phyloP scores from a whole-genome alignment of 106 monocot genomes.

The Agapanthus africanus region DNA sequence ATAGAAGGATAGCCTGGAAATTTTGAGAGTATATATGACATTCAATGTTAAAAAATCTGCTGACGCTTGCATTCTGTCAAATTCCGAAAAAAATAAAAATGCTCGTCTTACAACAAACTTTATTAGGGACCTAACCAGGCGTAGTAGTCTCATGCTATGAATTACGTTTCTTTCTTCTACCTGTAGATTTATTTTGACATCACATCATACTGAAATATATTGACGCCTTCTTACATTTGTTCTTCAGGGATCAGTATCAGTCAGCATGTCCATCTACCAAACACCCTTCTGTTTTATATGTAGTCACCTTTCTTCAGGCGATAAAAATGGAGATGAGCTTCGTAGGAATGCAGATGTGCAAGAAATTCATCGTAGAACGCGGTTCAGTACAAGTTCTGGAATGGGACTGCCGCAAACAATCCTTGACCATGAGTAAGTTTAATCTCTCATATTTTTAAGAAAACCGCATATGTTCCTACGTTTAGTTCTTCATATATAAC shows the following conservation, averaged over 20 bases:
- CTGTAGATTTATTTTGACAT: too few relatives aligned
- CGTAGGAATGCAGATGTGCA: slow-evolving; percentile 77
- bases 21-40: too few relatives aligned
- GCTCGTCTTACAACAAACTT: background rate
- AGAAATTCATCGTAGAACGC: slow-evolving; percentile 75
- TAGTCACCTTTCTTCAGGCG: slow-evolving; percentile 64
- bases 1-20: too few relatives aligned
- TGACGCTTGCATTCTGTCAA: background rate
- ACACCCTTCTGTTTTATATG: slow-evolving; percentile 85
- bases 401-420: slow-evolving; percentile 55
- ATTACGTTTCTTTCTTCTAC: background rate
- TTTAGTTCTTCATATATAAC: too few relatives aligned
- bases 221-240: background rate
- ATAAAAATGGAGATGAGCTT: slow-evolving; percentile 60
- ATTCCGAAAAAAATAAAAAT: background rate
- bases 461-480: too few relatives aligned
- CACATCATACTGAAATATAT: background rate
- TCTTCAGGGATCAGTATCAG: slow-evolving; percentile 76
- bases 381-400: slow-evolving; percentile 31
- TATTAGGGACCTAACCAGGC: background rate
- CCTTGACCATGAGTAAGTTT: too few relatives aligned
- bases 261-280: slow-evolving; percentile 93
- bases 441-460: too few relatives aligned
- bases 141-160: background rate
- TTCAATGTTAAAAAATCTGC: too few relatives aligned